Evolutionary conservation across 2,329 filamentous ascomycete species (phyloP), one percentile per base, ranked within the genome.

Genomic region (Fusarium avenaceum): DNA sequence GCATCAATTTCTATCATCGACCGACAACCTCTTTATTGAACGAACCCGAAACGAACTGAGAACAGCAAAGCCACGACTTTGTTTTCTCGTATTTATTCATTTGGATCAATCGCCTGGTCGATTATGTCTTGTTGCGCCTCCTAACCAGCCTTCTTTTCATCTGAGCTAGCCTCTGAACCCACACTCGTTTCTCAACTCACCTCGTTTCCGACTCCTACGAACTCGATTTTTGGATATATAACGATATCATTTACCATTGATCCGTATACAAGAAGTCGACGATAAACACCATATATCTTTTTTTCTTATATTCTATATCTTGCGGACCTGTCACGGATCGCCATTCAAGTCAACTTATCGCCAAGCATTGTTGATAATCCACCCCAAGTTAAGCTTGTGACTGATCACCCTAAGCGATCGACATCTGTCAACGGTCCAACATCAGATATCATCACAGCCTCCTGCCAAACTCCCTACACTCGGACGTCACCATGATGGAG

Each of bases 161-260:
- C 68, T 75, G 82, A 84, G 82, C 82, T 83, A 83, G 82, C 80
- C 81, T 83, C 81, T 75, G 69, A 74, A 76, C 80, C 72, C 81
- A 80, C 79, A 83, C 82, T 79, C 82, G 83, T 69, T 68, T 58
- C 68, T 63, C 67, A 65, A 65, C 43, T 69, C 59, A 71, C 57
- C 50, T 67, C 58, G 57, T 51, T 53, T 67, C 48, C 65, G 72
- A 64, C 51, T 46, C 54, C 24, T 58, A 49, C 45, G 47, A 56
- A 57, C 45, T 57, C 67, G 46, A 46, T 35, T 44, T 30, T 54
- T 51, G 53, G 46, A 57, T 47, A 67, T 24, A 50, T 39, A 22
- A 19, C 22, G 20, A 45, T 30, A n/a, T 26, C 8, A 28, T 51
- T 44, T 35, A n/a, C 32, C 56, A 52, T 52, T 58, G 22, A 19